phyloP scores from a whole-genome alignment of 371 early-diverging fungal genomes.

The Apophysomyces ossiformis region DNA sequence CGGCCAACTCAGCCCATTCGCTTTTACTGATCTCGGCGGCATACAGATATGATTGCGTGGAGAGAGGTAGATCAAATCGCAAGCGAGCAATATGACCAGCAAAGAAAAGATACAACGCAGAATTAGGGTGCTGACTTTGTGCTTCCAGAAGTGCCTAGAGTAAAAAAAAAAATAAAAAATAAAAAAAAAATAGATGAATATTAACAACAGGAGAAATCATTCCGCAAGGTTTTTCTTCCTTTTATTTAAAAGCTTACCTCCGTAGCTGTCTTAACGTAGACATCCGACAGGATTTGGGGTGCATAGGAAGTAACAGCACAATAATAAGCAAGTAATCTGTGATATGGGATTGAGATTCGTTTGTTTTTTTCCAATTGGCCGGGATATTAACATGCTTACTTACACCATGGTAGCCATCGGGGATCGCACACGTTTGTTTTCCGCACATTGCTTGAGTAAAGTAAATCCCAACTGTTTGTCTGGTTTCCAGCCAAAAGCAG shows the following conservation, averaged over 20 bases:
- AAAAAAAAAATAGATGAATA: too few species aligned
- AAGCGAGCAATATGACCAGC: constrained; percentile 57
- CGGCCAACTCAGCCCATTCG: constrained; percentile 54
- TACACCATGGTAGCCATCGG: constrained; percentile 61
- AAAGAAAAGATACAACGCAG: constrained; percentile 61
- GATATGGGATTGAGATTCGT: constrained; percentile 2
- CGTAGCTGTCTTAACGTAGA: constrained; percentile 51
- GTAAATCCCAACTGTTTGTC: constrained; percentile 63
- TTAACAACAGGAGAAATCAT: too few species aligned
- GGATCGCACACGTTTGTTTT: constrained; percentile 53
- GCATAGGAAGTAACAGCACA: constrained; percentile 34
- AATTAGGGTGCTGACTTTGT: constrained; percentile 57
- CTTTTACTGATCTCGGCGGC: constrained; percentile 43
- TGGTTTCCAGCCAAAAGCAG: constrained; percentile 61
- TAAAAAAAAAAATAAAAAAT: too few species aligned
- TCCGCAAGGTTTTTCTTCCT: too few species aligned
- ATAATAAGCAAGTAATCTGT: constrained; percentile 44
- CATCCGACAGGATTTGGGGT: constrained; percentile 40
- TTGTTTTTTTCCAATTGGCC: not conserved
- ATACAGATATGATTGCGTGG: constrained; percentile 56
- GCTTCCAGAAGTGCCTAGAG: constrained; percentile 54
- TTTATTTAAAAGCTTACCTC: constrained; percentile 26
- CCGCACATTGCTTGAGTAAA: constrained; percentile 54
- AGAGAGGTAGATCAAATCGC: constrained; percentile 49
- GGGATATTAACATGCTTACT: not conserved